Evolutionary conservation across 1,284 basidiomycete genomes (phyloP).

Genomic region (Pseudozyma thailandica): DNA sequence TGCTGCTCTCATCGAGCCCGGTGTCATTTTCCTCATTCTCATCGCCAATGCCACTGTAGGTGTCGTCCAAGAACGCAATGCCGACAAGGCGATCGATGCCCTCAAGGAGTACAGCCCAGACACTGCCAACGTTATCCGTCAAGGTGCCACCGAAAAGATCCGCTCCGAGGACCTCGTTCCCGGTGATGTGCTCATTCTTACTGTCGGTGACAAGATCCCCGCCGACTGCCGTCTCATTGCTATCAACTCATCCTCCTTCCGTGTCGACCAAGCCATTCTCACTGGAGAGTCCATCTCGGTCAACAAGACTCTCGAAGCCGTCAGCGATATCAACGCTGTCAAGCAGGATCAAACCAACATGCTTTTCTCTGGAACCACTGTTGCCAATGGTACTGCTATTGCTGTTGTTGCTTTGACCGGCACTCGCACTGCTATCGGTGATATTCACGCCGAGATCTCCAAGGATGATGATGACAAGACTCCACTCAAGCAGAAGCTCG

Average conservation of each 20-base stretch:
- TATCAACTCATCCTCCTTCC: conserved; percentile 61
- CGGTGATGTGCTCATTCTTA: conserved; percentile 63
- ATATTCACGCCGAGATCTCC: conserved; percentile 65
- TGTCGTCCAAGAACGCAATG: conserved; percentile 66
- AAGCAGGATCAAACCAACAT: conserved; percentile 68
- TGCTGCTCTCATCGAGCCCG: conserved; percentile 65
- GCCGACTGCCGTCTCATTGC: conserved; percentile 65
- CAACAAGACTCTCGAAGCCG: conserved; percentile 58
- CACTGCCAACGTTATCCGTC: conserved; percentile 59
- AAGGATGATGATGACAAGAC: conserved; percentile 64
- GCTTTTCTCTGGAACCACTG: conserved; percentile 65
- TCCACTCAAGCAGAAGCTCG: conserved; percentile 66
- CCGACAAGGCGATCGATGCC: conserved; percentile 67
- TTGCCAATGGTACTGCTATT: conserved; percentile 60
- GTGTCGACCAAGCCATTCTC: conserved; percentile 66
- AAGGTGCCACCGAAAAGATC: conserved; percentile 47
- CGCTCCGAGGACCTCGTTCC: conserved; percentile 62
- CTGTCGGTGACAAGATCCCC: conserved; percentile 67
- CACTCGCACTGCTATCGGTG: conserved; percentile 62
- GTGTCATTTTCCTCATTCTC: conserved; percentile 67
- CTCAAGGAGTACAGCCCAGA: conserved; percentile 66
- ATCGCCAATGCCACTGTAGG: conserved; percentile 67
- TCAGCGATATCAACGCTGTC: conserved; percentile 58
- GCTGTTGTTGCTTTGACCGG: conserved; percentile 64
- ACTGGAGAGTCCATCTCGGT: conserved; percentile 66